Percentiles rank a stretch among this genome's conserved stretches.
These are phyloP conservation scores for Chlamydomonas eustigma DNA, from an alignment of 139 green algal species.

Conservation along the genomic window DNA sequence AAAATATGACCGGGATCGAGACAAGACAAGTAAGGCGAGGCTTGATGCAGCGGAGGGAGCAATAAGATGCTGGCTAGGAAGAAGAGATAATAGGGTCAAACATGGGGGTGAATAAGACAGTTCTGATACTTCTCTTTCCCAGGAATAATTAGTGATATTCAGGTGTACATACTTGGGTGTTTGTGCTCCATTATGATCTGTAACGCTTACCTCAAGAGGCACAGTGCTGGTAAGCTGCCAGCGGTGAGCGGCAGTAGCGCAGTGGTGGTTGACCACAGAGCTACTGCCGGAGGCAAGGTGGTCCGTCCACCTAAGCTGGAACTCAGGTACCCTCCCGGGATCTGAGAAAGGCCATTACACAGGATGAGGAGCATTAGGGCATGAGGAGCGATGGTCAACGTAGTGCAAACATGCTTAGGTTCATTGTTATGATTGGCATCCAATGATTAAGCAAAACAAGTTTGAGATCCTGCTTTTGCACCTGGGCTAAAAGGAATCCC, in stretches of 20 bases:
- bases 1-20: neutral
- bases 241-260: constrained; percentile 66
- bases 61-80: neutral
- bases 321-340: constrained; percentile 84
- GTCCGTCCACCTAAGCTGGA: constrained; percentile 55
- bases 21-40: neutral
- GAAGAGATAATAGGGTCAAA: neutral
- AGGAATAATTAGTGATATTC: neutral
- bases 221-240: constrained; percentile 44
- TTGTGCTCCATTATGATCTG: no score
- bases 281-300: constrained; percentile 76
- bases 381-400: no score
- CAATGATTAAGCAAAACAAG: no score
- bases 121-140: neutral
- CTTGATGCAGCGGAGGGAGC: neutral
- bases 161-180: no score
- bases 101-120: neutral
- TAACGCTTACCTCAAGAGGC: neutral
- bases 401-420: no score
- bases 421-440: no score
- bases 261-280: constrained; percentile 76
- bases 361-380: neutral
- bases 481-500: neutral
- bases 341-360: constrained; percentile 72
- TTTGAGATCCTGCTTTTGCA: no score